Base-by-base conservation (phyloP, 345 rosid species). In the Linum trigynum region DNA sequence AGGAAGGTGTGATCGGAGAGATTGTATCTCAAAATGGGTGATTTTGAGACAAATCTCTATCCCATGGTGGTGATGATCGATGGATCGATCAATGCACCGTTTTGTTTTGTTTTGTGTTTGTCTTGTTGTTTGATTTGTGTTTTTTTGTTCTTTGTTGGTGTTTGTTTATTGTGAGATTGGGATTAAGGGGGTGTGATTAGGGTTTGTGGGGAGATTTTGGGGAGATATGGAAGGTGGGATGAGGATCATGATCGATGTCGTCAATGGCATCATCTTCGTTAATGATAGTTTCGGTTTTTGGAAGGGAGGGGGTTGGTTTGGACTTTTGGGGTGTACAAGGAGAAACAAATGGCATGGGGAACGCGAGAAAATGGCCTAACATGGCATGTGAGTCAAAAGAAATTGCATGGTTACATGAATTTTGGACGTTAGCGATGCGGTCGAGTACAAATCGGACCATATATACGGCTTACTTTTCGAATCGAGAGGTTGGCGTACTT, bases 311-410 rank as follows among this genome's bases (percentile, higher is more conserved):
- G n/a, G n/a, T n/a, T n/a, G n/a, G n/a, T n/a, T n/a, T n/a, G n/a
- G n/a, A n/a, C n/a, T n/a, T n/a, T n/a, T n/a, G n/a, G n/a, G n/a
- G n/a, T n/a, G n/a, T 23, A 23, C 32, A 56, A 5, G 16, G 63
- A 57, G 12, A 37, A 53, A 66, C 62, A 66, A 5, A 45, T 66
- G 75, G 62, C 62, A 61, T 36, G 62, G n/a, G 65, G 66, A 55
- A 71, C 66, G 65, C 39, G 38, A 41, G 8, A 61, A 37, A 64
- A 59, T 63, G 57, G 58, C 32, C 32, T 23, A 23, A 23, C 32
- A 23, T 23, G 32, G 32, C 32, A 23, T 23, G 32, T 23, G 32
- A 23, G 1, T 23, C 32, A 23, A 23, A 58, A 14, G 38, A 10
- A 63, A 32, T 72, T 61, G 67, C 71, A 45, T 66, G 67, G 59